Percentiles rank a stretch among this genome's conserved stretches.
Conservation (phyloP, 1,284 basidiomycete genomes). For the Trichosporon sp. region DNA sequence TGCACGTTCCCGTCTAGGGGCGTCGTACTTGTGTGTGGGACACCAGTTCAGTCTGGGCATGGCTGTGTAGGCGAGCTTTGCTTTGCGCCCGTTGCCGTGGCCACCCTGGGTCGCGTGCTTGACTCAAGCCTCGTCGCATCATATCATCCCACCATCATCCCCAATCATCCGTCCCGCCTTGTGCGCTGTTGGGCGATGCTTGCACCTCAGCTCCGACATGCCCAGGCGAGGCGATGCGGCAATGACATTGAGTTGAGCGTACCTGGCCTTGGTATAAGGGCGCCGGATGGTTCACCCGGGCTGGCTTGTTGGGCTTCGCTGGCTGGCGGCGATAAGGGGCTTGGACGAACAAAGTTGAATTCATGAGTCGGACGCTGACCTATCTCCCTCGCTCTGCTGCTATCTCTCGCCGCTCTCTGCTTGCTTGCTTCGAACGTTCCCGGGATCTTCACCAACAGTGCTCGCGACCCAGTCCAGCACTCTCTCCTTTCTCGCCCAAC, state of each 20-base stretch:
- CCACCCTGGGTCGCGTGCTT: neutral
- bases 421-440: conserved; percentile 1
- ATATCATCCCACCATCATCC: neutral
- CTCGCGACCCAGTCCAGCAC: conserved; percentile 95
- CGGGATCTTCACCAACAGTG: conserved; percentile 59
- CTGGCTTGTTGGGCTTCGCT: neutral
- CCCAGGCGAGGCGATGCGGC: conserved; percentile 2
- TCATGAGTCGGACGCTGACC: conserved; percentile 14
- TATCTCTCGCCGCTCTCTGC: neutral
- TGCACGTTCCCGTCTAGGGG: neutral
- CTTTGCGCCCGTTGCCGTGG: neutral
- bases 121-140: neutral
- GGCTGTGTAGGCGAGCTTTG: neutral
- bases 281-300: neutral
- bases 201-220: neutral
- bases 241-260: conserved; percentile 1
- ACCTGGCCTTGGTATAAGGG: neutral
- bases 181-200: neutral
- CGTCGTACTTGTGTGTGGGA: neutral
- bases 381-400: neutral
- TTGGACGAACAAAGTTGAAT: neutral
- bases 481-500: conserved; percentile 52
- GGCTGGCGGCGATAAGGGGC: conserved; percentile 5
- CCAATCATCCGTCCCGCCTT: neutral
- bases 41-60: neutral